Percentiles rank a stretch among this genome's conserved stretches.
These are phyloP conservation scores for Macadamia tetraphylla DNA, from an alignment of 164 flowering plant genomes.

Conservation along the genomic window DNA sequence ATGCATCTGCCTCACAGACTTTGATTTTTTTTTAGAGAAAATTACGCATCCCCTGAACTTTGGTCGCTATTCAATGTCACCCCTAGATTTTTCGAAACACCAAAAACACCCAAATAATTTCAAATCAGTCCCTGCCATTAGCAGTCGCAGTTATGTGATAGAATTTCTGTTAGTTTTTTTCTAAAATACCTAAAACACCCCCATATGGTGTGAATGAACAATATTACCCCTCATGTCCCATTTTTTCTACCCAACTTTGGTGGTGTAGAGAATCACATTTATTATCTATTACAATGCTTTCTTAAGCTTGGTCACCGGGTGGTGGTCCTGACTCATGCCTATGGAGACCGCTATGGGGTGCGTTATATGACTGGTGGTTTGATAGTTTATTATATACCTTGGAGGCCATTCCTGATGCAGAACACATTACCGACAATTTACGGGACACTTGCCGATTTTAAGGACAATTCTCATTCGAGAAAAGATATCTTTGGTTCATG, in stretches of 20 bases:
- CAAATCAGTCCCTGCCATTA: no score
- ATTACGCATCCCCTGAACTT: no score
- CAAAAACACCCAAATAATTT: no score
- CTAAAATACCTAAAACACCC: no score
- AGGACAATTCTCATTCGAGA: conserved; percentile 83
- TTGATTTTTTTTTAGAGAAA: no score
- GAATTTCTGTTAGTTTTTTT: no score
- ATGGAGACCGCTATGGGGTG: conserved; percentile 85
- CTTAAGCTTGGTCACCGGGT: conserved; percentile 95
- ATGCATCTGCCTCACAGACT: no score
- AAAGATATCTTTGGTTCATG: conserved; percentile 77
- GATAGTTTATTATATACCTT: conserved; percentile 87
- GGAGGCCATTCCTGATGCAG: conserved; percentile 88
- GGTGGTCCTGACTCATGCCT: conserved; percentile 93
- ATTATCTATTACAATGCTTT: conserved; percentile 85
- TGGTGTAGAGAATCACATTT: conserved; percentile 96
- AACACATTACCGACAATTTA: conserved; percentile 80
- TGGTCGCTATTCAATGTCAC: no score
- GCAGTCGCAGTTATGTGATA: no score
- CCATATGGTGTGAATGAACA: no score
- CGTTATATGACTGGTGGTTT: conserved; percentile 91
- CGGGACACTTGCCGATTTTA: conserved; percentile 80
- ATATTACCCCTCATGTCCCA: conserved; percentile 40
- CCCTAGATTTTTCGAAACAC: no score
- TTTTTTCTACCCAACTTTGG: conserved; percentile 95